Conservation (phyloP, 352 stramenopile species). For the Hyaloperonospora brassicae region DNA sequence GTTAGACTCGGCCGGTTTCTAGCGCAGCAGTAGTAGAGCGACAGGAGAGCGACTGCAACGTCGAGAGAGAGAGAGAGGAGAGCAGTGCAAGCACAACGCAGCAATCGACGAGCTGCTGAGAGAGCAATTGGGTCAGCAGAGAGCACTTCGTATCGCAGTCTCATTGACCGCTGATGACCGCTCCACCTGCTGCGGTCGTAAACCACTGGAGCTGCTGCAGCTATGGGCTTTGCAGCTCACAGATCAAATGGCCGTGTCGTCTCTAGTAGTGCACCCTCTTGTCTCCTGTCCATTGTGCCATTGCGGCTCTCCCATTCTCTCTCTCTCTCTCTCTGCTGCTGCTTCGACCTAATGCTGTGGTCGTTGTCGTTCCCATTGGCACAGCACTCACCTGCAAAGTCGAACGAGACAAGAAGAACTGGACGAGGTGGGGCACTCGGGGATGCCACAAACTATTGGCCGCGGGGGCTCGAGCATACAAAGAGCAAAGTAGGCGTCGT, state of each 20-base stretch:
- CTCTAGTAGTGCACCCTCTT: no score
- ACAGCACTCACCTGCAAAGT: conserved; percentile 65
- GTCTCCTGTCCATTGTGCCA: no score
- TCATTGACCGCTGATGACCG: no score
- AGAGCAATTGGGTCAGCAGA: no score
- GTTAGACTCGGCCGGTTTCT: conserved; percentile 26
- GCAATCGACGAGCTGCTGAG: no score
- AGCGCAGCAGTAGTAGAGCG: no score
- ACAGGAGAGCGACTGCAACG: neutral
- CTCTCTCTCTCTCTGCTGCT: conserved; percentile 1
- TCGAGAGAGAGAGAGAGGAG: conserved; percentile 3
- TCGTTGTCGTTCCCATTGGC: conserved; percentile 2
- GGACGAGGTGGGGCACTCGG: conserved; percentile 19
- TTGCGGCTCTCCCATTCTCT: no score
- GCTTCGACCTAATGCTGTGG: neutral
- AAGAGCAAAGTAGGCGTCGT: conserved; percentile 33
- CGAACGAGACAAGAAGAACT: conserved; percentile 82
- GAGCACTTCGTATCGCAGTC: no score
- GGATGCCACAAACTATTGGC: conserved; percentile 72
- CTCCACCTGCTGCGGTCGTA: no score
- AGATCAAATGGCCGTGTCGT: no score
- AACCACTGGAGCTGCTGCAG: no score
- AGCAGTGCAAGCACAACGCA: neutral
- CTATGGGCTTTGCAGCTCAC: no score
- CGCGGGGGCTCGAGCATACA: conserved; percentile 66